phyloP scores from a whole-genome alignment of 2,329 filamentous ascomycete genomes.

The Pseudofabraea citricarpa region DNA sequence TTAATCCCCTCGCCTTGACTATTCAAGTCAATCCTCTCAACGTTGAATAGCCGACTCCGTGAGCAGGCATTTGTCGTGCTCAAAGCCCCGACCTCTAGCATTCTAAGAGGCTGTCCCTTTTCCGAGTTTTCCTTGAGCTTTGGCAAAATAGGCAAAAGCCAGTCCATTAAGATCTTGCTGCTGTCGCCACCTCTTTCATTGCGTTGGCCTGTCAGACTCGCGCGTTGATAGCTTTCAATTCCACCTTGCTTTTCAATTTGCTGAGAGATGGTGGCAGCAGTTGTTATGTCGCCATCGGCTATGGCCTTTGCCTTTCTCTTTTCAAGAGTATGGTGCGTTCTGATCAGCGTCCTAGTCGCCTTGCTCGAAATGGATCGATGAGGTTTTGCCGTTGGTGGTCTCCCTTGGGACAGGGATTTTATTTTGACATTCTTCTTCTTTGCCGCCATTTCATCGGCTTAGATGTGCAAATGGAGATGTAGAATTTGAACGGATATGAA shows the following conservation, averaged over 20 bases:
- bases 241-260: constrained; percentile 57
- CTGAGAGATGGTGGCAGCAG: constrained; percentile 40
- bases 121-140: constrained; percentile 15
- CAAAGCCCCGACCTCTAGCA: constrained; percentile 87
- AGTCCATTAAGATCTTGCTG: constrained; percentile 58
- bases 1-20: constrained; percentile 77
- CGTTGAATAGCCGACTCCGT: constrained; percentile 61
- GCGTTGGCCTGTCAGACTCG: constrained; percentile 64
- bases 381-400: constrained; percentile 47
- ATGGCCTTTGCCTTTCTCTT: constrained; percentile 55
- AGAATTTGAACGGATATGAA: too few species aligned
- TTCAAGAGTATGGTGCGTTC: constrained; percentile 59
- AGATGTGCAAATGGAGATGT: too few species aligned
- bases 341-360: constrained; percentile 60
- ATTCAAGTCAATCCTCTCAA: constrained; percentile 84
- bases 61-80: constrained; percentile 84
- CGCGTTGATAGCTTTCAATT: constrained; percentile 58
- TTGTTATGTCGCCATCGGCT: constrained; percentile 45
- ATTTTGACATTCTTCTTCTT: constrained; percentile 37
- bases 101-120: constrained; percentile 40
- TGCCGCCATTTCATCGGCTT: constrained; percentile 39
- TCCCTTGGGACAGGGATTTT: constrained; percentile 46
- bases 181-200: constrained; percentile 64
- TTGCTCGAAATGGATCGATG: constrained; percentile 58
- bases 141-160: constrained; percentile 42